Evolutionary conservation across 208 protist species (phyloP).

Genomic region (Baffinella frigidus): DNA sequence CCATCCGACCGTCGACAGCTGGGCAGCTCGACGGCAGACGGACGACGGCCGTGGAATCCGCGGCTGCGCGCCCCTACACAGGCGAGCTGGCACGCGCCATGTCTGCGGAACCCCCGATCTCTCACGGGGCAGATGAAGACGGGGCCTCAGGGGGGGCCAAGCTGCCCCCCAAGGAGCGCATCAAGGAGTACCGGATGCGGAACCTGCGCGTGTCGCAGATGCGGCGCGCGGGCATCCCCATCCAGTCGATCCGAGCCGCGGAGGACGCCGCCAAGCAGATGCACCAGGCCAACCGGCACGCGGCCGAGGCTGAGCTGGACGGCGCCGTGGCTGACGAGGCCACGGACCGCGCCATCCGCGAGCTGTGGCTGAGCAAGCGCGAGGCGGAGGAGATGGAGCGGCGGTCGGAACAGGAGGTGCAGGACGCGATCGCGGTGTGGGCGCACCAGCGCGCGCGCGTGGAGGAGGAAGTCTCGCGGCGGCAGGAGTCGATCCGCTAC

Average conservation of each 20-base stretch:
- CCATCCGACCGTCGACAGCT: no score
- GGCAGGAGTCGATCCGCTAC: slow-evolving; percentile 21
- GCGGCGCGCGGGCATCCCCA: slow-evolving; percentile 1
- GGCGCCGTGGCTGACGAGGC: neutral
- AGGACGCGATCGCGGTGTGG: neutral
- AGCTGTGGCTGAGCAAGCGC: slow-evolving; percentile 4
- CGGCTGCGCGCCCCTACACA: no score
- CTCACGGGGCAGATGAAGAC: no score
- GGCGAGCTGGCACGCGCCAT: no score
- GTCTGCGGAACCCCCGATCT: no score
- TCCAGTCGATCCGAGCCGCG: neutral
- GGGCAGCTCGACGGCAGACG: no score
- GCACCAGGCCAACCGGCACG: neutral
- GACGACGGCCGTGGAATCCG: no score
- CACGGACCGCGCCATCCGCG: neutral
- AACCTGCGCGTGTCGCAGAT: slow-evolving; percentile 24
- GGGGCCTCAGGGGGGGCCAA: no score
- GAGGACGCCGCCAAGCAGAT: neutral
- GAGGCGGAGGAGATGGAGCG: slow-evolving; percentile 8
- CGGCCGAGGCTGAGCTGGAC: neutral
- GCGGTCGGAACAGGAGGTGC: slow-evolving; percentile 6
- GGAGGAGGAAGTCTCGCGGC: slow-evolving; percentile 20
- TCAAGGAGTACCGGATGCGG: slow-evolving; percentile 29
- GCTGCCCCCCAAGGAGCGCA: neutral
- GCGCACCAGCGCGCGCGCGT: neutral